These are phyloP conservation scores for Colletotrichum theobromicola DNA, from an alignment of 2,329 filamentous ascomycete genomes.

Conservation along the genomic window DNA sequence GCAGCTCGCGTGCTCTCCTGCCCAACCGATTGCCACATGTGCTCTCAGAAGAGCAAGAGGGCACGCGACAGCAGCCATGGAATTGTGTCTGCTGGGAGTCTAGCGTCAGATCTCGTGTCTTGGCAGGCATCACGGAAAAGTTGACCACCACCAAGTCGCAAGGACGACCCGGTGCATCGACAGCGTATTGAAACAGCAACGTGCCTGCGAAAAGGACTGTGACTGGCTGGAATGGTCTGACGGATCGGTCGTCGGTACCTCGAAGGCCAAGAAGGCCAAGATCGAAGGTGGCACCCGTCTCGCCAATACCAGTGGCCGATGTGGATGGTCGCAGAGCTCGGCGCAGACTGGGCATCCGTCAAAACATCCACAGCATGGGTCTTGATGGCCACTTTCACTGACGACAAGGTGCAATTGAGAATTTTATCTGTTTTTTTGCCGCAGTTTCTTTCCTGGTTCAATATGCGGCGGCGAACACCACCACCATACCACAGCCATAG, in stretches of 20 bases:
- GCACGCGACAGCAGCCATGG: slow-evolving; percentile 7
- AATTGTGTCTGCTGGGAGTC: background rate
- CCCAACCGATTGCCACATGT: slow-evolving; percentile 13
- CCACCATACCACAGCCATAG: no score
- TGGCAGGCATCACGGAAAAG: background rate
- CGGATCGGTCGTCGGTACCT: slow-evolving; percentile 5
- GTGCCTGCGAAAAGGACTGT: background rate
- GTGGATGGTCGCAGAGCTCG: slow-evolving; percentile 12
- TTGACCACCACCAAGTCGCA: background rate
- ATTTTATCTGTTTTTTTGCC: background rate
- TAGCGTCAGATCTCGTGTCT: slow-evolving; percentile 11
- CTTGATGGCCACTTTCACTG: background rate
- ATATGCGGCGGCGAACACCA: background rate
- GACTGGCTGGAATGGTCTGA: background rate
- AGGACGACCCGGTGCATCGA: background rate
- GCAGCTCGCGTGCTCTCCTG: slow-evolving; percentile 9
- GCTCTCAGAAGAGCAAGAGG: slow-evolving; percentile 7
- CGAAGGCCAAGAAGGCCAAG: slow-evolving; percentile 19
- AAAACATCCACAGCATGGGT: slow-evolving; percentile 9
- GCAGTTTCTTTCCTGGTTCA: background rate
- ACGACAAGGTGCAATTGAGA: background rate
- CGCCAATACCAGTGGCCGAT: slow-evolving; percentile 3
- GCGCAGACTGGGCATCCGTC: slow-evolving; percentile 20
- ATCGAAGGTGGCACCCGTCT: background rate
- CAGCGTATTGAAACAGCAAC: slow-evolving; percentile 6